Evolutionary conservation across 176 grass and related monocot species (phyloP), one percentile per base, ranked within the genome.

Genomic region (Musa itinerans): DNA sequence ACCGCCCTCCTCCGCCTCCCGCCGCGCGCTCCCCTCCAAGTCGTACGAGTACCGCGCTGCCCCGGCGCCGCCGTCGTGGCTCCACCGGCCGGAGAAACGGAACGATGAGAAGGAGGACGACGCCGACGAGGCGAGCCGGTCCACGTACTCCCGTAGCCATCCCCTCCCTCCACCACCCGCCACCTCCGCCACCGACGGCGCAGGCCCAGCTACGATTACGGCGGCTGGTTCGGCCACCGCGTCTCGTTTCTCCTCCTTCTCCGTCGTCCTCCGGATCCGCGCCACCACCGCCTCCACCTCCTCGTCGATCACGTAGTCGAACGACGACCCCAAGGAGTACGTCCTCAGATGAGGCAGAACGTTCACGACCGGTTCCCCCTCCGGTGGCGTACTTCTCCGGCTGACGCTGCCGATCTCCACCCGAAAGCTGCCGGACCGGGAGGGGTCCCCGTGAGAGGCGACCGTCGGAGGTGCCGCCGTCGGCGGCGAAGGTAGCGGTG

Each of bases 261-360:
- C 19, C 13, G 29, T 70, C 2, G 2, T 3, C 43, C 34, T 70
- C 43, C 43, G 17, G 68, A 77, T 65, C 48, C 25, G 20, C 48
- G 58, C 49, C 48, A 65, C 51, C 52, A 95, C 88, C 10, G 87
- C 85, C 61, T 97, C 85, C 52, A 96, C 61, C 63, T 93, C 94
- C 84, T 98, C 94, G 76, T 97, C 83, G 10, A 93, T 85, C 65
- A 84, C 83, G 78, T 97, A 93, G 69, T 97, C 93, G 74, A 92
- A 90, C n/a, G 90, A 93, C 24, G 68, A 70, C 8, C 87, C 93
- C 8, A 97, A 53, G 11, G 90, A 92, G 83, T 90, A 97, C 2
- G 90, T 86, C 64, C 80, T 81, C 26, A 76, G 83, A 54, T 43
- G 59, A 29, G 43, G 55, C 19, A 66, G 57, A 54, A 53, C 64